Evolutionary conservation across 257 asterid genomes (phyloP).

Genomic region (Verbena officinalis): DNA sequence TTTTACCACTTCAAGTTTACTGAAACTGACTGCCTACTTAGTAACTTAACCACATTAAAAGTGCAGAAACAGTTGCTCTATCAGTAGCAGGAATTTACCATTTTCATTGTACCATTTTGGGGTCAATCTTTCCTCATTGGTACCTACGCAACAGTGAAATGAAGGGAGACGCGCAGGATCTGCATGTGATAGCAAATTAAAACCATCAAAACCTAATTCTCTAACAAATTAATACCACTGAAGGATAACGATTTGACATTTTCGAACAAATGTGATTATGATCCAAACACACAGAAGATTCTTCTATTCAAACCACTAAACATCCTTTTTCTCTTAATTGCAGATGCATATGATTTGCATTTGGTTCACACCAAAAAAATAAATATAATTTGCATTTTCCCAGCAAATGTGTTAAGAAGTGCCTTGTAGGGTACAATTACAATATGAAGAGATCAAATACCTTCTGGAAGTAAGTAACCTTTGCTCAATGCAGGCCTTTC

Average conservation of each 20-base stretch:
- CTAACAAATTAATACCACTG: neutral
- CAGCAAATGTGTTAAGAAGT: too few species aligned
- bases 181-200: slow-evolving; percentile 41
- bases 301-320: neutral
- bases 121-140: slow-evolving; percentile 74
- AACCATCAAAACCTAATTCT: slow-evolving; percentile 19
- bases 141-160: slow-evolving; percentile 91
- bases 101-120: slow-evolving; percentile 92
- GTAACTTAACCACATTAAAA: too few species aligned
- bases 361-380: too few species aligned
- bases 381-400: too few species aligned
- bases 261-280: slow-evolving; percentile 2
- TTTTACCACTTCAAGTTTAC: too few species aligned
- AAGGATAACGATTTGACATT: too few species aligned
- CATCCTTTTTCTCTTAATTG: slow-evolving; percentile 5
- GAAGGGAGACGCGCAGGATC: slow-evolving; percentile 91
- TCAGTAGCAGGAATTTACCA: slow-evolving; percentile 48
- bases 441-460: slow-evolving; percentile 39
- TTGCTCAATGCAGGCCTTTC: slow-evolving; percentile 95
- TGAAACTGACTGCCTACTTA: too few species aligned
- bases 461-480: slow-evolving; percentile 91
- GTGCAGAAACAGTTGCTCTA: neutral
- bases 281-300: slow-evolving; percentile 9
- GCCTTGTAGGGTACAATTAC: slow-evolving; percentile 5
- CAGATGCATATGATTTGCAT: slow-evolving; percentile 11